A percentile compares a stretch with the other conserved stretches of the same genome.
Evolutionary conservation across 2,329 filamentous ascomycete species (phyloP).

Genomic region (Colletotrichum incanum): DNA sequence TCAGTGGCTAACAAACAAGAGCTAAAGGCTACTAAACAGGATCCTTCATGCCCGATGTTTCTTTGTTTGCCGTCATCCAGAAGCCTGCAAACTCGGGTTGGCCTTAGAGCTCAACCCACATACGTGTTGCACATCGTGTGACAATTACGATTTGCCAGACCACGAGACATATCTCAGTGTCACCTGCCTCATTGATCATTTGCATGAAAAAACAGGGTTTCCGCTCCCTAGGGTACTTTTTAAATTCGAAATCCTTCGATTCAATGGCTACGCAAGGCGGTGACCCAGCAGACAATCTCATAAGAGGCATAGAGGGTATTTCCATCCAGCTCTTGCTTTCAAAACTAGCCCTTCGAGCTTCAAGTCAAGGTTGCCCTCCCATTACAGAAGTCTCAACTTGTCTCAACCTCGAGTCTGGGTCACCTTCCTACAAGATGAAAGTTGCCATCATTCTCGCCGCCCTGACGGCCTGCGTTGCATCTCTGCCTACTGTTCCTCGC

Average conservation of each 20-base stretch:
- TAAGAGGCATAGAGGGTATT: neutral
- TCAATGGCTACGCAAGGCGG: too few relatives aligned
- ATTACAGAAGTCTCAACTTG: neutral
- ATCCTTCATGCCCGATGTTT: slow-evolving; percentile 10
- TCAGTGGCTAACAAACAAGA: neutral
- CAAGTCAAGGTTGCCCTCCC: too few relatives aligned
- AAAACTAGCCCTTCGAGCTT: neutral
- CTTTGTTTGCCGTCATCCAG: neutral
- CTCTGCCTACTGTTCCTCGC: slow-evolving; percentile 20
- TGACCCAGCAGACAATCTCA: neutral
- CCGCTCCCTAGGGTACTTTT: slow-evolving; percentile 5
- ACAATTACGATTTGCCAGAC: slow-evolving; percentile 9
- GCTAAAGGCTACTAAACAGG: neutral
- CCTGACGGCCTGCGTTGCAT: slow-evolving; percentile 18
- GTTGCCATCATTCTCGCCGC: slow-evolving; percentile 18
- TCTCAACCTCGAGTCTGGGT: neutral
- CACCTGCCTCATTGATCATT: slow-evolving; percentile 36
- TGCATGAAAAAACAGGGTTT: slow-evolving; percentile 12
- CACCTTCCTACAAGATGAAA: slow-evolving; percentile 19
- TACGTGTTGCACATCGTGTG: neutral
- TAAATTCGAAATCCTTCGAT: neutral
- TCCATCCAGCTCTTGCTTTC: too few relatives aligned
- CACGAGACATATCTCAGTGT: slow-evolving; percentile 2
- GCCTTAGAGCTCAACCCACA: neutral
- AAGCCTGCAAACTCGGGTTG: too few relatives aligned